A percentile compares a stretch with the other conserved stretches of the same genome.
Conservation (phyloP, 345 rosid species). For the Brassica incana region DNA sequence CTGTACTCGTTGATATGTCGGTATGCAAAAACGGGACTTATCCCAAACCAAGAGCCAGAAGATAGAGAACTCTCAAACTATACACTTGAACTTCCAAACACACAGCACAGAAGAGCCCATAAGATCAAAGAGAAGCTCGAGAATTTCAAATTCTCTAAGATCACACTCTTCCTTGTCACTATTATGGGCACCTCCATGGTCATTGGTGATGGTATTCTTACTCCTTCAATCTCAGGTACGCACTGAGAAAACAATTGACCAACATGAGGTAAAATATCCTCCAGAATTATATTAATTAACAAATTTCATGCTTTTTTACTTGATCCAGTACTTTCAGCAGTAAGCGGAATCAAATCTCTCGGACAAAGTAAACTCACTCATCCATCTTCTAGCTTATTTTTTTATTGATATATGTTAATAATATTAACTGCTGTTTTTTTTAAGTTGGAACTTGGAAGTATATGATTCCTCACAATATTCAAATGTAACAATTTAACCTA, state of each 20-base stretch:
- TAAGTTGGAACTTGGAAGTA: not conserved
- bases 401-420: not conserved
- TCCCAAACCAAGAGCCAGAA: constrained; percentile 72
- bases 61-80: constrained; percentile 67
- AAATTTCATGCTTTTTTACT: not conserved
- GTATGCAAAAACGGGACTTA: constrained; percentile 51
- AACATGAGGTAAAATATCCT: not conserved
- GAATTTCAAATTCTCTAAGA: constrained; percentile 38
- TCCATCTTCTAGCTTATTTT: not conserved
- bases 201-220: constrained; percentile 80
- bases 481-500: not conserved
- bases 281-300: not conserved
- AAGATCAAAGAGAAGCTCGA: constrained; percentile 56
- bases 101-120: constrained; percentile 43
- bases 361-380: constrained; percentile 52
- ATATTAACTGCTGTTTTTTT: not conserved
- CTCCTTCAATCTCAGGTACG: constrained; percentile 74
- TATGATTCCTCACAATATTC: not conserved
- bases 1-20: constrained; percentile 66
- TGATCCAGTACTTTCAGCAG: constrained; percentile 67
- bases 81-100: constrained; percentile 54
- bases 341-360: constrained; percentile 62
- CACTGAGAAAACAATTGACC: not conserved
- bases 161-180: constrained; percentile 59
- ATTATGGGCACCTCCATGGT: constrained; percentile 84